phyloP scores from a whole-genome alignment of 2,329 filamentous ascomycete genomes.

The Alternaria incomplexa region DNA sequence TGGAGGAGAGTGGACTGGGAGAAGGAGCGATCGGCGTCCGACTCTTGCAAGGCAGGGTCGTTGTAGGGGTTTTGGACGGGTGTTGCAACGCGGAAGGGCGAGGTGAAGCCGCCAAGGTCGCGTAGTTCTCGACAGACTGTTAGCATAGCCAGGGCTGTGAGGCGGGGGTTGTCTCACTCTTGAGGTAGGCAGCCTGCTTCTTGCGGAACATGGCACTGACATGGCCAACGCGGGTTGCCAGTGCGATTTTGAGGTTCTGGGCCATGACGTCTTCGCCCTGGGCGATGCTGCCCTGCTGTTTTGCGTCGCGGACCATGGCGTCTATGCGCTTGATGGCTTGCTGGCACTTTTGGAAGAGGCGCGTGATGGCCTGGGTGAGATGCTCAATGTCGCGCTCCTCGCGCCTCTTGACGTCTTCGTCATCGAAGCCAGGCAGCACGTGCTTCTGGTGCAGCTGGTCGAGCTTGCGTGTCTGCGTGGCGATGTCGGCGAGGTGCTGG shows the following conservation, averaged over 20 bases:
- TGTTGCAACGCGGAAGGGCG: constrained; percentile 54
- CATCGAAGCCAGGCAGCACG: constrained; percentile 93
- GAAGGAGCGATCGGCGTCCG: constrained; percentile 89
- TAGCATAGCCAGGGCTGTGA: constrained; percentile 10
- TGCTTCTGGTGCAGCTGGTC: constrained; percentile 97
- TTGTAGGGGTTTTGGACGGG: constrained; percentile 69
- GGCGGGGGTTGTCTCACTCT: constrained; percentile 65
- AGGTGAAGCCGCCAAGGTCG: constrained; percentile 54
- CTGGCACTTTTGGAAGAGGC: constrained; percentile 88
- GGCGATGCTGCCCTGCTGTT: constrained; percentile 73
- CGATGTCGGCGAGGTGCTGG: constrained; percentile 79
- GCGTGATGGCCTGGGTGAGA: constrained; percentile 88
- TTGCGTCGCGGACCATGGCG: constrained; percentile 81
- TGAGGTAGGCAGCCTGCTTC: constrained; percentile 95
- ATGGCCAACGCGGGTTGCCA: constrained; percentile 88
- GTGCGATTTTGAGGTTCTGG: constrained; percentile 89
- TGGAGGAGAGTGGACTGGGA: constrained; percentile 88
- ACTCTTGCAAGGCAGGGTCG: constrained; percentile 84
- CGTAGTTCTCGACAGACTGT: constrained; percentile 46
- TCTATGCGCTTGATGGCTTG: constrained; percentile 87
- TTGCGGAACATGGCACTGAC: constrained; percentile 92
- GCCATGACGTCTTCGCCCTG: constrained; percentile 94
- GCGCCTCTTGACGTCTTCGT: constrained; percentile 83
- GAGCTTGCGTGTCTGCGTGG: constrained; percentile 80
- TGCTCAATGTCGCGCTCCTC: constrained; percentile 91